Base-by-base conservation (phyloP, 139 green algal genomes). In the Tetratostichococcus sp. region DNA sequence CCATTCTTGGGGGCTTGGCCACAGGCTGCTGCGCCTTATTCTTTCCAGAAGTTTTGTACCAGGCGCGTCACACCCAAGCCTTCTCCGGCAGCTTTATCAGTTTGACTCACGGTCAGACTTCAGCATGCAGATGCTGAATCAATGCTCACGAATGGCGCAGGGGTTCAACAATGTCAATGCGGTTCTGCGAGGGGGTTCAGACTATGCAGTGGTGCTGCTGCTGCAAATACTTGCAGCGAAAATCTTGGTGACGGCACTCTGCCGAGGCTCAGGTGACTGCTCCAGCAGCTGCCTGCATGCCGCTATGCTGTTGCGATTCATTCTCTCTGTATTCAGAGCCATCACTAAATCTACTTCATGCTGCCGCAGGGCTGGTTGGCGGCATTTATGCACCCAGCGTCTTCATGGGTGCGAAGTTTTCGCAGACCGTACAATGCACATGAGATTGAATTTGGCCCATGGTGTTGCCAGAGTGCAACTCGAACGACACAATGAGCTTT, bases 351-450 rank as follows among this genome's bases (percentile, higher is more conserved):
- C 8, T 11, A 11, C 6, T 50, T 11, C 6, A 21, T 11, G 39
- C 39, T n/a, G 19, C 26, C 26, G 50, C 50, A 62, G 92, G 93
- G 6, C 82, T 96, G 21, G 91, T 97, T 65, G 95, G 95, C 4
- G 95, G 95, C 21, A 80, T 98, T 19, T 98, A 97, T 76, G 94
- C 94, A 28, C 95, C 95, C 4, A 95, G 89, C 6, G 91, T 98
- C 42, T 97, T 99, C 80, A 93, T 98, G 39, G 95, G 93, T 43
- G 85, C 87, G 25, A 66, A 86, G 8, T n/a, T 43, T 33, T 50
- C 8, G 8, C 39, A 50, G 8, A n/a, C n/a, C n/a, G n/a, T n/a
- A n/a, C n/a, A n/a, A n/a, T n/a, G n/a, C n/a, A n/a, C n/a, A n/a
- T n/a, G n/a, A n/a, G n/a, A n/a, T n/a, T n/a, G n/a, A n/a, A n/a